Base-by-base conservation (phyloP, 169 alveolate species). In the Neospora caninum region DNA sequence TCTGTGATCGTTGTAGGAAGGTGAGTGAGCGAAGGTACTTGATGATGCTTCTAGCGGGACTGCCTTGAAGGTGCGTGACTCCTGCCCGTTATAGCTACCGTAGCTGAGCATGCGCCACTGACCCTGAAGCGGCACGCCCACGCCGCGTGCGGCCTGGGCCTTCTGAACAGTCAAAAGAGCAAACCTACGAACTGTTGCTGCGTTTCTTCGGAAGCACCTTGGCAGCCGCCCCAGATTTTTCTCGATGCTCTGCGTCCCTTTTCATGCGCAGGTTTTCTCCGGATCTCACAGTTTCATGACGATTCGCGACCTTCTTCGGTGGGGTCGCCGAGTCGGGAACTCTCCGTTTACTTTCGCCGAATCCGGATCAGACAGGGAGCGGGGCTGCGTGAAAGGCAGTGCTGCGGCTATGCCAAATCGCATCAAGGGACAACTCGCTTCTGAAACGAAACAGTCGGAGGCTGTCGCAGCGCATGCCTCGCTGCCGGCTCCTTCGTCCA, bases 281-380 rank as follows among this genome's bases (percentile, higher is more conserved):
- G 99, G 98, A 67, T 95, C 96, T 70, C 97, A 97, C 88, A 97
- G 93, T 88, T 97, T 99, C 93, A 98, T 99, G 96, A 99, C 99
- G 0, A 98, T 99, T 38, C 98, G 99, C 95, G 99, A 99, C 96
- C 96, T 99, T 86, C 97, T 99, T n/a, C 98, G 99, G 94, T 99
- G 99, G 99, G 99, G 99, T 20, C 97, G 98, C 78, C 96, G 99
- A 69, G 92, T 93, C 22, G 93, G 93, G 64, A 92, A 96, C 96
- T 69, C 98, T 98, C 80, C 97, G 78, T 92, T 94, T 98, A 98
- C 7, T 97, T 94, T 94, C 94, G 95, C 69, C 31, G 58, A 91
- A 97, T 54, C 95, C 97, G 38, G 99, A 97, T 7, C 99, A 97
- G 93, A 96, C 98, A 96, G 83, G 98, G 49, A 95, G 99, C 54